Base-by-base conservation (phyloP, 345 rosid species). In the Boechera divaricarpa region DNA sequence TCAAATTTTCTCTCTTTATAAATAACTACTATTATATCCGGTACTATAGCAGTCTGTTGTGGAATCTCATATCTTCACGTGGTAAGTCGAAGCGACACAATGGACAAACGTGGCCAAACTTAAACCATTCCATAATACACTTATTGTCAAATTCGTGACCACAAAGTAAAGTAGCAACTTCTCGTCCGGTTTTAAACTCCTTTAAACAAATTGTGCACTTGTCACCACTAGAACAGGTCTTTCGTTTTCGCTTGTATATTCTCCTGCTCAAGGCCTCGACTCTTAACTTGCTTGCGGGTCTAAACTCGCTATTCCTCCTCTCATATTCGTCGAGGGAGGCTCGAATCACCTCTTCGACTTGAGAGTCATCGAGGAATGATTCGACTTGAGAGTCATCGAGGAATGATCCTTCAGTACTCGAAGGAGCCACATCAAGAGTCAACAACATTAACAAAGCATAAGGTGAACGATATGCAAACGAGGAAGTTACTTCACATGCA, bases 51-150 rank as follows among this genome's bases (percentile, higher is more conserved):
- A 21, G 24, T 21, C 24, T 21, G 24, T 28, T 29, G 54, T 42
- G 0, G 9, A 55, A 5, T 5, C 2, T 53, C 28, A n/a, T 56
- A 59, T 53, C 48, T 68, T 68, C 76, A 3, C 70, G 63, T 53
- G 75, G 58, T 35, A 76, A 44, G 33, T 35, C 32, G 42, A 32
- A 62, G 2, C 80, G 55, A 55, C 80, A 77, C 51, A 77, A 54
- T 62, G 80, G 80, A 63, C 80, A 77, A 63, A 62, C 29, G 26
- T 69, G 58, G 32, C 12, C 21, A 26, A 61, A 5, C 10, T 36
- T 47, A 10, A 69, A 26, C 80, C 80, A 77, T 5, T n/a, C 7
- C 16, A 32, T 18, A 53, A 77, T 62, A 69, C 80, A 77, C 6
- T 24, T 6, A 44, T 54, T 1, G 16, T 62, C 54, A 77, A 62